A percentile compares a stretch with the other conserved stretches of the same genome.
Evolutionary conservation across 2,329 filamentous ascomycete genomes (phyloP).

Genomic region (Lasiodiplodia sp.): DNA sequence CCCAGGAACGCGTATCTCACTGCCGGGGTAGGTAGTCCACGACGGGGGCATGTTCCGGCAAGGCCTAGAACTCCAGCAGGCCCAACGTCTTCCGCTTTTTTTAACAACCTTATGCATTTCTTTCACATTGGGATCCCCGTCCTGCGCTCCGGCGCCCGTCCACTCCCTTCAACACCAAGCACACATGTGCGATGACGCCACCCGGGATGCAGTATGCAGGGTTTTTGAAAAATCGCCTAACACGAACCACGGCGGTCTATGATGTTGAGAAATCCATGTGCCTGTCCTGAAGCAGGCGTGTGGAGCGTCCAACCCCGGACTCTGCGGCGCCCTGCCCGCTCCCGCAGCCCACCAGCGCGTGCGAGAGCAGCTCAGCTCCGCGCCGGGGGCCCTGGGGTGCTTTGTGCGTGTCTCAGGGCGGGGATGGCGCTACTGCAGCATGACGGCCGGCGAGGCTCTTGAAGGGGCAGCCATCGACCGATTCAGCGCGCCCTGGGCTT

Average conservation of each 20-base stretch:
- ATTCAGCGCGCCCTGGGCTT: slow-evolving; percentile 4
- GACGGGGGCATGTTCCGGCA: neutral
- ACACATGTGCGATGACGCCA: slow-evolving; percentile 20
- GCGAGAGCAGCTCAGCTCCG: neutral
- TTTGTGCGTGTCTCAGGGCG: slow-evolving; percentile 7
- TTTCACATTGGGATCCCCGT: neutral
- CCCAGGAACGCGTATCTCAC: neutral
- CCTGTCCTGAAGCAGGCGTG: slow-evolving; percentile 1
- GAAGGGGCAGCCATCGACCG: slow-evolving; percentile 21
- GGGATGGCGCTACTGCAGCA: slow-evolving; percentile 15
- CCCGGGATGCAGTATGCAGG: slow-evolving; percentile 20
- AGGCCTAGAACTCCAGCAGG: slow-evolving; percentile 16
- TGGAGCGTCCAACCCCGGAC: neutral
- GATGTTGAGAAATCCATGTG: slow-evolving; percentile 11
- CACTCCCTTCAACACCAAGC: neutral
- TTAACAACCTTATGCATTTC: slow-evolving; percentile 3
- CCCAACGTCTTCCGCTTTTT: slow-evolving; percentile 10
- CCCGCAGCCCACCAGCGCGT: neutral
- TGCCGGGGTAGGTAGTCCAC: neutral
- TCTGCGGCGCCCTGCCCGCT: neutral
- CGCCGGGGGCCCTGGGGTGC: neutral
- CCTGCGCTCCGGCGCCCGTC: neutral
- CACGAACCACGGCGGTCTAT: slow-evolving; percentile 12
- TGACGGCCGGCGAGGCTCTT: slow-evolving; percentile 12
- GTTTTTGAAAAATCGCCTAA: slow-evolving; percentile 11